These are phyloP conservation scores for Saccharomycopsis selenospora DNA, from an alignment of 805 yeast genomes.

Conservation along the genomic window DNA sequence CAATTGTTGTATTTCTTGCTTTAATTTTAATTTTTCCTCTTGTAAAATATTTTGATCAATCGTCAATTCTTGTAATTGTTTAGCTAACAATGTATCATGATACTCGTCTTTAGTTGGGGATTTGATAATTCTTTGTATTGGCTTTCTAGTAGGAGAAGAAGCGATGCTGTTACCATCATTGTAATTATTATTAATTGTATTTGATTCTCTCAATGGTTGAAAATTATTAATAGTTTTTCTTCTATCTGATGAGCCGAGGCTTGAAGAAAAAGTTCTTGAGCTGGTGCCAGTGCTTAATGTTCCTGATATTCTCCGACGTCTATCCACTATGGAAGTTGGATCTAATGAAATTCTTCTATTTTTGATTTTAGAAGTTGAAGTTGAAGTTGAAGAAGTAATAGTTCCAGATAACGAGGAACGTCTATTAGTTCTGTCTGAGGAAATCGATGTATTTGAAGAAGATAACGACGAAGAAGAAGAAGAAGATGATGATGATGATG, in stretches of 20 bases:
- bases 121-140: no score
- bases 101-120: no score
- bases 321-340: background rate
- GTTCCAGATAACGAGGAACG: background rate
- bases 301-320: background rate
- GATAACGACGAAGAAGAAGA: background rate
- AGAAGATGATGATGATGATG: background rate
- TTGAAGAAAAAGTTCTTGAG: background rate
- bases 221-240: conserved; percentile 11
- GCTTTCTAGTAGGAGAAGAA: background rate
- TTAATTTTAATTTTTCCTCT: conserved; percentile 10
- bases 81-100: no score
- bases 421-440: background rate
- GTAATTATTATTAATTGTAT: background rate
- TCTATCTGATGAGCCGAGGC: conserved; percentile 12
- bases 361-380: conserved; percentile 6
- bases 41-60: conserved; percentile 6
- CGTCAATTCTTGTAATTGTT: conserved; percentile 2
- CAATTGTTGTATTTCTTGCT: conserved; percentile 9
- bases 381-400: conserved; percentile 19
- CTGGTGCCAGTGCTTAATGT: background rate
- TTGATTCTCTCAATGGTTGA: background rate
- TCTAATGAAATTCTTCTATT: conserved; percentile 1
- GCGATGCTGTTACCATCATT: background rate
- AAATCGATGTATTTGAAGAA: background rate